Percentiles rank a stretch among this genome's conserved stretches.
These are phyloP conservation scores for Dysphania ambrosioides DNA, from an alignment of 148 eudicot genomes.

Conservation along the genomic window DNA sequence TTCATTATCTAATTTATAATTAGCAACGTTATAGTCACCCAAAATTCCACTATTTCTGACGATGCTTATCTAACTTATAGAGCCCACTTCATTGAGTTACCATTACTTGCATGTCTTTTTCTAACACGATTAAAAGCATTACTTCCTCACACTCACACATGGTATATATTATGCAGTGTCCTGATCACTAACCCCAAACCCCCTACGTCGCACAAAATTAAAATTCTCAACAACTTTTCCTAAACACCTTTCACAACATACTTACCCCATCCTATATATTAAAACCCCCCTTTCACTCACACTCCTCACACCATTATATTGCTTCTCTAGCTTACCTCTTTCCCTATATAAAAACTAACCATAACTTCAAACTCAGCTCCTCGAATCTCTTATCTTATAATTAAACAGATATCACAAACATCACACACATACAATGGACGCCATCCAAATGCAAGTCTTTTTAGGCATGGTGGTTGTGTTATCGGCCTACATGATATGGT, in stretches of 20 bases:
- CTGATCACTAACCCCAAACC: conserved; percentile 7
- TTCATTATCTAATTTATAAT: too few species aligned
- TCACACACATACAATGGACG: conserved; percentile 39
- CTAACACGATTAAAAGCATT: conserved; percentile 14
- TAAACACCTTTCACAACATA: conserved; percentile 30
- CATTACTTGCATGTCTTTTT: conserved; percentile 6
- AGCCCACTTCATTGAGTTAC: background rate
- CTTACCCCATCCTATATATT: conserved; percentile 29
- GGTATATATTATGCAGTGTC: background rate
- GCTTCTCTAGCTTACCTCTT: too few species aligned
- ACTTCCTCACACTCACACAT: conserved; percentile 5
- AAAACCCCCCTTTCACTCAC: conserved; percentile 21
- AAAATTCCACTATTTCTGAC: background rate
- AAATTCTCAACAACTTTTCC: conserved; percentile 63
- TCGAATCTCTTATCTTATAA: too few species aligned
- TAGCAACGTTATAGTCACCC: background rate
- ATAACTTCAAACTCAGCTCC: background rate
- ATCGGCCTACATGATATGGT: conserved; percentile 66
- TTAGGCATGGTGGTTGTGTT: conserved; percentile 31
- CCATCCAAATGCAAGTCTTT: conserved; percentile 35
- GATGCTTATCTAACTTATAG: background rate
- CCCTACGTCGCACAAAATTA: background rate
- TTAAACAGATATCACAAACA: background rate
- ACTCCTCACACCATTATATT: conserved; percentile 15
- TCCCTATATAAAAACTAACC: conserved; percentile 5